Conservation (phyloP, 2,329 filamentous ascomycete genomes). For the Scopulariopsis brevicaulis region DNA sequence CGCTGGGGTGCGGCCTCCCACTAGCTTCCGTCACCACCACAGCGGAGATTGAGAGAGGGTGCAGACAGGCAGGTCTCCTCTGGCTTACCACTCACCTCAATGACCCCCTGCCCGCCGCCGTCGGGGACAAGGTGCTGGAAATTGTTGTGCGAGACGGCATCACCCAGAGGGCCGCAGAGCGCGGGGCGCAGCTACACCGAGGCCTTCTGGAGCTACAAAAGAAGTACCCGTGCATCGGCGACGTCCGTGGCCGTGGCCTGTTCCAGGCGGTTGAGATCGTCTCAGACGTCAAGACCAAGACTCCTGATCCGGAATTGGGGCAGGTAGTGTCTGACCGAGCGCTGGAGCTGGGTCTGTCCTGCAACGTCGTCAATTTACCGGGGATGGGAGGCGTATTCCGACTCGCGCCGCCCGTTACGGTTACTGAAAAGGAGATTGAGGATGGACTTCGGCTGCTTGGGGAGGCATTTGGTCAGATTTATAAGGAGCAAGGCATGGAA, state of each 20-base stretch:
- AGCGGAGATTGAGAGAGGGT: constrained; percentile 30
- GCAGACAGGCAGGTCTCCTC: constrained; percentile 30
- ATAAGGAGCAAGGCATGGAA: neutral
- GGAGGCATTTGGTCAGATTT: constrained; percentile 23
- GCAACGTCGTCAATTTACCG: constrained; percentile 33
- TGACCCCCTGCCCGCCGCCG: constrained; percentile 39
- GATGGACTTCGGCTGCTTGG: constrained; percentile 37
- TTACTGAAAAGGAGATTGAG: constrained; percentile 29
- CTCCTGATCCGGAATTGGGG: constrained; percentile 28
- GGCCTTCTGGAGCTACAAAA: constrained; percentile 30
- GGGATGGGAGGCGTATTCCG: constrained; percentile 38
- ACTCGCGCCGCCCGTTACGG: constrained; percentile 37
- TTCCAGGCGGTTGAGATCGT: constrained; percentile 40
- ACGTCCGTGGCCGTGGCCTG: constrained; percentile 37
- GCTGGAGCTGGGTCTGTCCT: constrained; percentile 32
- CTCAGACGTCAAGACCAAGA: constrained; percentile 26
- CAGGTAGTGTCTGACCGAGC: constrained; percentile 28
- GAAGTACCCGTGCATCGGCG: constrained; percentile 39
- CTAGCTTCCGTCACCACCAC: constrained; percentile 37
- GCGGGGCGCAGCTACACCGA: constrained; percentile 28
- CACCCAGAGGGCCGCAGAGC: constrained; percentile 23
- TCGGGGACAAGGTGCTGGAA: constrained; percentile 42
- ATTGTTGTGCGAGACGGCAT: constrained; percentile 37
- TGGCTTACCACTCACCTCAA: constrained; percentile 43
- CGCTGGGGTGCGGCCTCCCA: constrained; percentile 39